Percentiles rank a stretch among this genome's conserved stretches.
phyloP scores from a whole-genome alignment of 2,329 filamentous ascomycete genomes.

The Arthrocladium fulminans region DNA sequence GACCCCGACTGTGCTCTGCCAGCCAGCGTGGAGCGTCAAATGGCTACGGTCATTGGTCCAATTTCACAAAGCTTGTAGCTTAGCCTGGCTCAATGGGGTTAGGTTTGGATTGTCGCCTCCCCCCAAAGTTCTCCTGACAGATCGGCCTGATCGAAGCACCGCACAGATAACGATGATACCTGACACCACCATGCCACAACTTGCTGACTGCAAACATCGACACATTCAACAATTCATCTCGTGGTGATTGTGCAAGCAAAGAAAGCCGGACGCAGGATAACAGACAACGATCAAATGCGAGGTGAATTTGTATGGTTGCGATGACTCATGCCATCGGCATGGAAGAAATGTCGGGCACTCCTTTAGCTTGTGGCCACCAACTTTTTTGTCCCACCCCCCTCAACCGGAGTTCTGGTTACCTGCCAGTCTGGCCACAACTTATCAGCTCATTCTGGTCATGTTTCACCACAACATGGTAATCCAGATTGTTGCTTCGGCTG shows the following conservation, averaged over 20 bases:
- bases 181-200: background rate
- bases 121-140: background rate
- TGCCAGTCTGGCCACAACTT: background rate
- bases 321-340: background rate
- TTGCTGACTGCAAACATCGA: background rate
- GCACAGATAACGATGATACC: background rate
- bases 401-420: background rate
- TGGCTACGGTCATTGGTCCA: background rate
- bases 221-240: background rate
- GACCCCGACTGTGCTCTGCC: background rate
- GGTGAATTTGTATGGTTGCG: background rate
- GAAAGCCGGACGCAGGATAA: background rate
- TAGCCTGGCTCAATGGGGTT: background rate
- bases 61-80: conserved; percentile 1
- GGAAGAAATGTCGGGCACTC: background rate
- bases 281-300: background rate
- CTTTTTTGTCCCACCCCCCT: background rate
- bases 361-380: background rate
- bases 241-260: background rate
- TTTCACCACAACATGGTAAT: background rate
- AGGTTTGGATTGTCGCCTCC: background rate
- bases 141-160: too few species aligned
- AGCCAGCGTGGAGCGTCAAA: background rate
- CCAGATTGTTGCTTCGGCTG: background rate
- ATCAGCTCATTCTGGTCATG: background rate